Conservation (phyloP, 2,329 filamentous ascomycete genomes). For the Penicillium sp. region DNA sequence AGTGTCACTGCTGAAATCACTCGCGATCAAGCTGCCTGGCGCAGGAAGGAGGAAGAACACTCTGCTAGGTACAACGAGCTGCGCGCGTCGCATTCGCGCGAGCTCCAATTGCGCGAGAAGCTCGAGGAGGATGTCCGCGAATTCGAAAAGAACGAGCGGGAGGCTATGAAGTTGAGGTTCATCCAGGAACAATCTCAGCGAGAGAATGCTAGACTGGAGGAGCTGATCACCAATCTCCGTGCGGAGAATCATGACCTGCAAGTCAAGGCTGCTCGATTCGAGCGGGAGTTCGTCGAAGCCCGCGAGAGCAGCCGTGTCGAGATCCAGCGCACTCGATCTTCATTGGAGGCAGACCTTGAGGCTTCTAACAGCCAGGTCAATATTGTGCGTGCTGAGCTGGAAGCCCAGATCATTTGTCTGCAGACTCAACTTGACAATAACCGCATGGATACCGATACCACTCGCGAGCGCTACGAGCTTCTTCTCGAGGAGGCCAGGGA, state of each 20-base stretch:
- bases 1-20: conserved; percentile 74
- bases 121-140: conserved; percentile 60
- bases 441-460: conserved; percentile 74
- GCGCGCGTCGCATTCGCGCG: conserved; percentile 61
- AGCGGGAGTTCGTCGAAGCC: conserved; percentile 81
- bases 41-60: conserved; percentile 64
- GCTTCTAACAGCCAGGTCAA: conserved; percentile 83
- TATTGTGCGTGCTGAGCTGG: conserved; percentile 74
- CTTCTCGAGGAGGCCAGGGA: conserved; percentile 76
- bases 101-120: conserved; percentile 61
- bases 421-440: conserved; percentile 74
- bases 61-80: conserved; percentile 54
- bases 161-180: conserved; percentile 74
- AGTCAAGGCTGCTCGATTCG: conserved; percentile 64
- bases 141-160: conserved; percentile 68
- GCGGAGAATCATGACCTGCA: conserved; percentile 67
- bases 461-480: conserved; percentile 77
- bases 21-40: conserved; percentile 75
- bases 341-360: conserved; percentile 79
- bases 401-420: conserved; percentile 71
- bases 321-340: conserved; percentile 73
- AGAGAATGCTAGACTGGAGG: conserved; percentile 63
- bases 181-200: conserved; percentile 65
- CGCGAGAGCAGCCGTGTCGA: conserved; percentile 76
- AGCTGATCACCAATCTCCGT: conserved; percentile 50